phyloP scores from a whole-genome alignment of 2,329 filamentous ascomycete genomes.

The Aureobasidium namibiae region DNA sequence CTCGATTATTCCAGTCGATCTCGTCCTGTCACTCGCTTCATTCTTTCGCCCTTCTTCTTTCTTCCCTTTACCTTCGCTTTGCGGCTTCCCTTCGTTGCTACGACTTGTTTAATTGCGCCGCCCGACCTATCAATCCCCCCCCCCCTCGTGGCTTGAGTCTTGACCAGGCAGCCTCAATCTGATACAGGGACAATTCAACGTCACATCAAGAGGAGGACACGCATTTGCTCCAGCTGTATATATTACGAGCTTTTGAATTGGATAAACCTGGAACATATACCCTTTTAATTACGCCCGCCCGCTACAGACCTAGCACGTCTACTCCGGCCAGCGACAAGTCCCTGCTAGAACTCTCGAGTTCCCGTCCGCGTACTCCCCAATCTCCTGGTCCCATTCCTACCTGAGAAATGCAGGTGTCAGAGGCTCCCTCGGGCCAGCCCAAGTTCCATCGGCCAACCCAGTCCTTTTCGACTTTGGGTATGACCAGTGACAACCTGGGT shows the following conservation, averaged over 20 bases:
- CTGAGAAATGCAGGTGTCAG: conserved; percentile 70
- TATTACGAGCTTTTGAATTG: conserved; percentile 1
- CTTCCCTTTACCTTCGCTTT: neutral
- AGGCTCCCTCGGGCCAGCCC: conserved; percentile 47
- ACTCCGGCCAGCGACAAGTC: neutral
- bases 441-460: conserved; percentile 44
- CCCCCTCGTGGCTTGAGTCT: neutral
- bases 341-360: neutral
- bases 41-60: conserved; percentile 10
- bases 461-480: conserved; percentile 72
- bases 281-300: conserved; percentile 10
- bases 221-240: conserved; percentile 7
- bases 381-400: neutral
- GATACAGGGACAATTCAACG: conserved; percentile 8
- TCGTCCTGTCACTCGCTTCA: conserved; percentile 10
- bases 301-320: neutral
- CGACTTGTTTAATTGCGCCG: conserved; percentile 3
- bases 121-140: neutral
- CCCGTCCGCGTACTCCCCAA: neutral
- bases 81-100: neutral
- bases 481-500: conserved; percentile 63
- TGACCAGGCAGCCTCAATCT: conserved; percentile 7
- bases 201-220: conserved; percentile 9
- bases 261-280: conserved; percentile 9
- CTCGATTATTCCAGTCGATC: neutral